Percentiles rank a stretch among this genome's conserved stretches.
These are phyloP conservation scores for Blastobotrys chiropterorum DNA, from an alignment of 805 yeast species.

Conservation along the genomic window DNA sequence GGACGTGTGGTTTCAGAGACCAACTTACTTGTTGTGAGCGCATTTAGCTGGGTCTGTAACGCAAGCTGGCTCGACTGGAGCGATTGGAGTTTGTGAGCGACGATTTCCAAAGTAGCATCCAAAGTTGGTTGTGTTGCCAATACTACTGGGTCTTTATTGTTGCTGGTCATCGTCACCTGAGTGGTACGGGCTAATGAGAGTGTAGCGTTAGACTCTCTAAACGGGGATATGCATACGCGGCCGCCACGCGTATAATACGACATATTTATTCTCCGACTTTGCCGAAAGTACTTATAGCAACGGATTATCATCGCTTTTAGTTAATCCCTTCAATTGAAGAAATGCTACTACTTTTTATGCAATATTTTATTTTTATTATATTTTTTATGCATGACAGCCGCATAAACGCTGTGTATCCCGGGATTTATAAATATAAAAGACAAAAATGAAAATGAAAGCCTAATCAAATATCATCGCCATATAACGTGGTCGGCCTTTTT, in stretches of 20 bases:
- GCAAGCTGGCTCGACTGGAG: constrained; percentile 22
- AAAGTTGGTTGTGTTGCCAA: constrained; percentile 13
- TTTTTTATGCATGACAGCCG: not conserved
- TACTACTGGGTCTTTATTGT: constrained; percentile 13
- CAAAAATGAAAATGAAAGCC: not conserved
- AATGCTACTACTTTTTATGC: no score
- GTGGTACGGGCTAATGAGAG: no score
- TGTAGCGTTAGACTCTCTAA: no score
- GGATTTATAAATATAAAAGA: no score
- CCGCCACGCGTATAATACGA: not conserved
- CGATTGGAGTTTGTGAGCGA: constrained; percentile 17
- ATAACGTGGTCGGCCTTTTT: not conserved
- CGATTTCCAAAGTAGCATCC: constrained; percentile 18
- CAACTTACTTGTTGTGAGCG: constrained; percentile 15
- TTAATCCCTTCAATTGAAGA: no score
- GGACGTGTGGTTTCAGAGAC: not conserved
- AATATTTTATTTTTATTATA: no score
- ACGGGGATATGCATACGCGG: not conserved
- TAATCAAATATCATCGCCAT: not conserved
- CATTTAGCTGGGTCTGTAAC: constrained; percentile 17
- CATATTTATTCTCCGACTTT: no score
- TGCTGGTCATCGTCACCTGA: not conserved
- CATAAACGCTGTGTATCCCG: no score
- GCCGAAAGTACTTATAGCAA: no score
- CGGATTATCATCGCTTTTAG: no score